These are phyloP conservation scores for Lepidium didymum DNA, from an alignment of 345 rosid genomes.

Conservation along the genomic window DNA sequence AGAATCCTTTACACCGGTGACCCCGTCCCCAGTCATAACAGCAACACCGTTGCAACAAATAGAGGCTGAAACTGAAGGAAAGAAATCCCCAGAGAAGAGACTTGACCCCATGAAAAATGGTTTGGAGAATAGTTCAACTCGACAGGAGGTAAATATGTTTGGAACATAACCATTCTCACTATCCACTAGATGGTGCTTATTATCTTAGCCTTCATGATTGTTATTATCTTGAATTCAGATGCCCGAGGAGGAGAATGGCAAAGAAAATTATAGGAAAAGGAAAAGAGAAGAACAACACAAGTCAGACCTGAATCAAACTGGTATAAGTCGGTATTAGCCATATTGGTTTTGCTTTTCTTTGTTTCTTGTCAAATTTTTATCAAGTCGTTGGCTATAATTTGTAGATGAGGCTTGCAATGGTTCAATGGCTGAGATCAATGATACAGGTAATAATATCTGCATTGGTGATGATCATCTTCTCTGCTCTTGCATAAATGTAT, in stretches of 20 bases:
- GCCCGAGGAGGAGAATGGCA: background rate
- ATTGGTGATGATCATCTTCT: slow-evolving; percentile 30
- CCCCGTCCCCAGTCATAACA: slow-evolving; percentile 16
- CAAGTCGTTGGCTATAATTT: background rate
- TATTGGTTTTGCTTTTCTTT: background rate
- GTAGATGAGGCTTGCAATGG: slow-evolving; percentile 1
- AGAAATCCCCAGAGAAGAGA: background rate
- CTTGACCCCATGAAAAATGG: background rate
- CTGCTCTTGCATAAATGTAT: slow-evolving; percentile 33
- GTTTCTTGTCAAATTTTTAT: background rate
- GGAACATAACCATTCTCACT: background rate
- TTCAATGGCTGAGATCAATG: background rate
- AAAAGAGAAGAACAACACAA: slow-evolving; percentile 1
- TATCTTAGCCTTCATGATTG: background rate
- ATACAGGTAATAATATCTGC: background rate
- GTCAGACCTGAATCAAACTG: background rate
- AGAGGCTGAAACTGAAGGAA: slow-evolving; percentile 8
- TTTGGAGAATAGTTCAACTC: background rate
- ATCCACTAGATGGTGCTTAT: background rate
- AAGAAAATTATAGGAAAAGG: slow-evolving; percentile 5
- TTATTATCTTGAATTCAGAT: background rate
- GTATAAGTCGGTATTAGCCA: background rate
- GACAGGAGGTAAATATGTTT: background rate
- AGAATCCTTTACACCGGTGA: slow-evolving; percentile 23
- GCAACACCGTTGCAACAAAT: slow-evolving; percentile 7